Evolutionary conservation across 2,329 filamentous ascomycete species (phyloP).

Genomic region (Alternaria triticimaculans): DNA sequence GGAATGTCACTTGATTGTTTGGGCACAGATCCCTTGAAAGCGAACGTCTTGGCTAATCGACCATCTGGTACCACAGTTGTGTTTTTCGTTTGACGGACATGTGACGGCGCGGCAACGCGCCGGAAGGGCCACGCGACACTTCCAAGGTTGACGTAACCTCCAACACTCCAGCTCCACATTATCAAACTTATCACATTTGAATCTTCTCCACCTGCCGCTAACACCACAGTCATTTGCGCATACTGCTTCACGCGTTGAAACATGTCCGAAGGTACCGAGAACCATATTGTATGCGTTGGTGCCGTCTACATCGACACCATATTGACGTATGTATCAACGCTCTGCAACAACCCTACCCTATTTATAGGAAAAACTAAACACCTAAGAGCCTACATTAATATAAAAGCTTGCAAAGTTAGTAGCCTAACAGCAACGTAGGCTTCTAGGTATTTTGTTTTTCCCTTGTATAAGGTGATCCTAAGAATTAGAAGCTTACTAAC

Average conservation of each 20-base stretch:
- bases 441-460: too few relatives aligned
- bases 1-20: neutral
- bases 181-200: neutral
- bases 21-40: neutral
- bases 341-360: neutral
- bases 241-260: neutral
- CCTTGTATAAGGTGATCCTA: neutral
- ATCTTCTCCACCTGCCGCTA: neutral
- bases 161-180: constrained; percentile 7
- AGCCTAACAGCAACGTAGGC: too few relatives aligned
- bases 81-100: neutral
- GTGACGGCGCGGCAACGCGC: constrained; percentile 1
- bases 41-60: neutral
- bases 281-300: constrained; percentile 68
- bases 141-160: constrained; percentile 2
- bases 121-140: neutral
- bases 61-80: neutral
- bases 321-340: constrained; percentile 1
- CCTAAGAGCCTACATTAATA: too few relatives aligned
- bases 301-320: constrained; percentile 77
- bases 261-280: neutral
- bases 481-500: neutral
- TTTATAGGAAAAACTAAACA: too few relatives aligned
- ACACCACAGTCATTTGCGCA: neutral
- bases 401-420: too few relatives aligned